phyloP scores from a whole-genome alignment of 257 asterid species.

The Craterostigma plantagineum region DNA sequence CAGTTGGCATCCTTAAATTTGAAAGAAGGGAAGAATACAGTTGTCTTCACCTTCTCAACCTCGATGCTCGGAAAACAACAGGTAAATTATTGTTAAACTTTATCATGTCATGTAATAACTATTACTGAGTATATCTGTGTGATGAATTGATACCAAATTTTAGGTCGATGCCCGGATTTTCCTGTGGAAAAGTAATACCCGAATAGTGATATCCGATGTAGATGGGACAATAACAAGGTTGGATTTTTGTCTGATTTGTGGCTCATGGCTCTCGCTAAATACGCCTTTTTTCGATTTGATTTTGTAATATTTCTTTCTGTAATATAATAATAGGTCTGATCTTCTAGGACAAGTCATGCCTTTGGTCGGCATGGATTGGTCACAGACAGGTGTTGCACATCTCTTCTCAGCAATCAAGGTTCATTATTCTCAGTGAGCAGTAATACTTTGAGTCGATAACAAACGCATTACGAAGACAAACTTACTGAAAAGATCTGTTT shows the following conservation, averaged over 20 bases:
- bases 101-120: no score
- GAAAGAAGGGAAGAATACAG: conserved; percentile 60
- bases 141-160: conserved; percentile 6
- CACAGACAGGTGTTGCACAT: conserved; percentile 83
- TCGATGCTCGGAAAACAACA: conserved; percentile 87
- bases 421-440: conserved; percentile 4
- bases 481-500: conserved; percentile 1
- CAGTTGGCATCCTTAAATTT: conserved; percentile 66
- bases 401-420: conserved; percentile 99
- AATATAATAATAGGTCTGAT: conserved; percentile 46
- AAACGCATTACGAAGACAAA: not conserved
- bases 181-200: conserved; percentile 84
- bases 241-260: conserved; percentile 7
- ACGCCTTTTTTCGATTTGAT: not conserved
- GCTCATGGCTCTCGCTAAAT: conserved; percentile 1
- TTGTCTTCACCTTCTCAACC: conserved; percentile 74
- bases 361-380: conserved; percentile 96
- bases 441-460: conserved; percentile 1
- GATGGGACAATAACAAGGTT: conserved; percentile 98
- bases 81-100: conserved; percentile 20
- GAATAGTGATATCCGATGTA: conserved; percentile 88
- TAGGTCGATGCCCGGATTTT: conserved; percentile 89
- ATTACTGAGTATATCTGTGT: no score
- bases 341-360: conserved; percentile 97
- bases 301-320: not conserved